Percentiles rank a stretch among this genome's conserved stretches.
Evolutionary conservation across 1,284 basidiomycete genomes (phyloP).

Genomic region (Cryptococcus sp.): DNA sequence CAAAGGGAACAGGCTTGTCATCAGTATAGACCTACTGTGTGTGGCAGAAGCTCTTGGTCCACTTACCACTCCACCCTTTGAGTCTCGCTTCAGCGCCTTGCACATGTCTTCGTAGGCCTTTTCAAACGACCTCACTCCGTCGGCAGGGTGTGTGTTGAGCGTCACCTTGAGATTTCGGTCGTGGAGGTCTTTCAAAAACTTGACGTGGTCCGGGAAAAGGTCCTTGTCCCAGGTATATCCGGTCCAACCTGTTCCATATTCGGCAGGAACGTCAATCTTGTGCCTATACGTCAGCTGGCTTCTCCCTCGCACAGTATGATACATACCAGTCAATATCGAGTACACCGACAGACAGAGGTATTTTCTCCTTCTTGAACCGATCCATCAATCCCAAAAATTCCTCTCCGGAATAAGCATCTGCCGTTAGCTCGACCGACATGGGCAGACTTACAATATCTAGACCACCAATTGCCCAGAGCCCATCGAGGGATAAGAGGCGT

Average conservation of each 20-base stretch:
- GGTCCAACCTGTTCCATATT: slow-evolving; percentile 23
- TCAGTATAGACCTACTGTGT: background rate
- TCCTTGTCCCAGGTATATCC: slow-evolving; percentile 25
- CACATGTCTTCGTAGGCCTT: slow-evolving; percentile 17
- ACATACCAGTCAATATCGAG: slow-evolving; percentile 26
- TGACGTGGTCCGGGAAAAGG: slow-evolving; percentile 23
- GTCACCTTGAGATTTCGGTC: slow-evolving; percentile 20
- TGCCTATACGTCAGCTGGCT: background rate
- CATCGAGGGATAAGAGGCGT: slow-evolving; percentile 20
- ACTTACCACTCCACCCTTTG: slow-evolving; percentile 1
- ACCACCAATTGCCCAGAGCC: slow-evolving; percentile 29
- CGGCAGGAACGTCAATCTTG: slow-evolving; percentile 9
- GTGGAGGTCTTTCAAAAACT: slow-evolving; percentile 19
- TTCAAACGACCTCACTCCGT: slow-evolving; percentile 23
- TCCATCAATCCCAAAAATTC: slow-evolving; percentile 22
- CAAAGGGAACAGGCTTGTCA: slow-evolving; percentile 17
- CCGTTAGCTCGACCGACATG: background rate
- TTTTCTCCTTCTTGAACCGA: slow-evolving; percentile 19
- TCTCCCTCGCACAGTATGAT: background rate
- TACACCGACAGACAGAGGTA: slow-evolving; percentile 21
- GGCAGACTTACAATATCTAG: slow-evolving; percentile 9
- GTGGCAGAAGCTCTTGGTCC: too few relatives aligned
- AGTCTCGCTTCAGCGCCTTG: slow-evolving; percentile 16
- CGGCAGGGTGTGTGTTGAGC: slow-evolving; percentile 24
- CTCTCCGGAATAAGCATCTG: slow-evolving; percentile 16